A percentile compares a stretch with the other conserved stretches of the same genome.
Evolutionary conservation across 164 flowering plant species (phyloP).

Genomic region (Magnolia changhungtana): DNA sequence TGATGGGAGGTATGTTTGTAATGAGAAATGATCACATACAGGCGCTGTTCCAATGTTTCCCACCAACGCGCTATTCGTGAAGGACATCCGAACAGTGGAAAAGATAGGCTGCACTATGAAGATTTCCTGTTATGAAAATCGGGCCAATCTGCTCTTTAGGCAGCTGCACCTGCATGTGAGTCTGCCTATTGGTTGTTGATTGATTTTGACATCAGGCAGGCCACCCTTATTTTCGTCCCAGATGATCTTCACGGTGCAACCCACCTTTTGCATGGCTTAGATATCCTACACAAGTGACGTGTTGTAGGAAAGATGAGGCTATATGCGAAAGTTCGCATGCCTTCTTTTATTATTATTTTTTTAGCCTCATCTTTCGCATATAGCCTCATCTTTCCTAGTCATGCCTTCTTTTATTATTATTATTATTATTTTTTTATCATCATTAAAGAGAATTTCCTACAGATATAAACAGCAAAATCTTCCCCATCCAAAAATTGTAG

Average conservation of each 20-base stretch:
- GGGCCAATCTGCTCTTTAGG: background rate
- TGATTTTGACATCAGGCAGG: too few relatives aligned
- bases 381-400: too few relatives aligned
- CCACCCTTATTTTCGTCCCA: background rate
- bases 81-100: background rate
- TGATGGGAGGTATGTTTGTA: conserved; percentile 73
- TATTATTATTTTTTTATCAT: too few relatives aligned
- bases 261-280: background rate
- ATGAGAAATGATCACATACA: background rate
- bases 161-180: background rate
- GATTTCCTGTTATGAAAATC: background rate
- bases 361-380: too few relatives aligned
- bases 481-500: too few relatives aligned
- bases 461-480: too few relatives aligned
- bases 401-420: too few relatives aligned
- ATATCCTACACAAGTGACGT: background rate
- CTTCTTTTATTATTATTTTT: too few relatives aligned
- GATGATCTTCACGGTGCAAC: background rate
- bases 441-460: too few relatives aligned
- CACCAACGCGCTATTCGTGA: background rate
- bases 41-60: background rate
- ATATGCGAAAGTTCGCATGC: background rate
- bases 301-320: background rate
- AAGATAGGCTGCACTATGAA: background rate
- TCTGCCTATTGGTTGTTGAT: too few relatives aligned